Evolutionary conservation across 257 asterid species (phyloP), one percentile per base, ranked within the genome.

Genomic region (Jacaranda mimosifolia): DNA sequence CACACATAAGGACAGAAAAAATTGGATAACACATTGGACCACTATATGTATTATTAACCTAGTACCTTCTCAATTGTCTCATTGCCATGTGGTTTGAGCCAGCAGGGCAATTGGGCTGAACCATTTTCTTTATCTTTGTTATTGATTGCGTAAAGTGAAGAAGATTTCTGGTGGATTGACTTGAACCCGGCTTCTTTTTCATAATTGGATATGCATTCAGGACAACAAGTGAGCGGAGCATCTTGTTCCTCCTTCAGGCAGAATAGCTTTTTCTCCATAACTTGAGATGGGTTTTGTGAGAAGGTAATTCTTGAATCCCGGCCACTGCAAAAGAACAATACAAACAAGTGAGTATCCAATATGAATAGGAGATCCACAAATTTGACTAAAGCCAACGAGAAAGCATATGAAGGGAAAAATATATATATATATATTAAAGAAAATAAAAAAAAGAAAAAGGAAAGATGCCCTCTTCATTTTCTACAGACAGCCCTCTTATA

Each of bases 131-230:
- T 43, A 53, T 76, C 82, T 45, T 79, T 78, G 80, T 73, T 70
- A 2, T 26, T 26, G 32, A 26, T 26, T 26, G 32, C 1, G 32
- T 26, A 26, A 0, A 26, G 32, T 26, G 32, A 26, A 26, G 32
- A 2, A 26, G 32, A 26, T 26, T 26, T 26, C 32, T 26, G 32
- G 32, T 26, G 32, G 19, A 72, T 70, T 58, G 82, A 76, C 43
- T 80, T 87, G 52, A 85, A 76, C 8, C 78, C 74, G 45, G 82
- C 87, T 80, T 94, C 97, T 72, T 82, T 89, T 72, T 92, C 94
- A 83, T 88, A 94, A 73, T 79, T 91, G 76, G 87, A 86, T 63
- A 57, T 84, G 87, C 98, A 90, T 83, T 92, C 93, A 48, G 83
- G 79, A 51, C 98, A 94, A 68, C 97, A 92, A 43, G 73, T 89